These are phyloP conservation scores for Termitomyces sp. DNA, from an alignment of 768 basidiomycete genomes.

Conservation along the genomic window DNA sequence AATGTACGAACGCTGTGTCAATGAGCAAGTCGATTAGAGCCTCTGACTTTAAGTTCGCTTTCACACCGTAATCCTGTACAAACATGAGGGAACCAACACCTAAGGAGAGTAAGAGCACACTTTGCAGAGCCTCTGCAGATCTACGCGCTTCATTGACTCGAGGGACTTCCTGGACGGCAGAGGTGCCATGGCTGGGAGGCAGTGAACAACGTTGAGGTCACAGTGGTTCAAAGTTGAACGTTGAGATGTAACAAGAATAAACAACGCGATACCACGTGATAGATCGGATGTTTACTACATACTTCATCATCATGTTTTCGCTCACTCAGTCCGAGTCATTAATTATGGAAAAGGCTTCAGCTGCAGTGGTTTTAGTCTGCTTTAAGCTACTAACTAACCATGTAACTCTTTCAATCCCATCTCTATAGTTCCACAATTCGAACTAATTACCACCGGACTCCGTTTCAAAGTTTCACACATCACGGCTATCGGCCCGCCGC, in stretches of 20 bases:
- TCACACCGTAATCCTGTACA: constrained; percentile 71
- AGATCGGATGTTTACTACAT: not conserved
- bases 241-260: constrained; percentile 19
- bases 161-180: constrained; percentile 41
- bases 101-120: constrained; percentile 29
- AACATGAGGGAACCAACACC: constrained; percentile 15
- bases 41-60: constrained; percentile 81
- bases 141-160: constrained; percentile 46
- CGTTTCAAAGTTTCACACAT: too few relatives aligned
- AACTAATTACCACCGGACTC: too few relatives aligned
- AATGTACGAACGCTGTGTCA: constrained; percentile 46
- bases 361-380: too few relatives aligned
- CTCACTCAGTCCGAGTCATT: too few relatives aligned
- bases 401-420: not conserved
- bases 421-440: not conserved
- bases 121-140: constrained; percentile 69
- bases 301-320: not conserved
- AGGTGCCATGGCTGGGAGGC: constrained; percentile 33
- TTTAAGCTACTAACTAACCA: too few relatives aligned
- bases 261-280: constrained; percentile 26
- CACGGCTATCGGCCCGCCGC: not conserved
- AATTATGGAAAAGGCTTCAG: too few relatives aligned
- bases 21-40: constrained; percentile 74
- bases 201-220: constrained; percentile 18
- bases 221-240: constrained; percentile 19